Conservation (phyloP, 371 early-diverging fungal genomes). For the Mortierella sp. region DNA sequence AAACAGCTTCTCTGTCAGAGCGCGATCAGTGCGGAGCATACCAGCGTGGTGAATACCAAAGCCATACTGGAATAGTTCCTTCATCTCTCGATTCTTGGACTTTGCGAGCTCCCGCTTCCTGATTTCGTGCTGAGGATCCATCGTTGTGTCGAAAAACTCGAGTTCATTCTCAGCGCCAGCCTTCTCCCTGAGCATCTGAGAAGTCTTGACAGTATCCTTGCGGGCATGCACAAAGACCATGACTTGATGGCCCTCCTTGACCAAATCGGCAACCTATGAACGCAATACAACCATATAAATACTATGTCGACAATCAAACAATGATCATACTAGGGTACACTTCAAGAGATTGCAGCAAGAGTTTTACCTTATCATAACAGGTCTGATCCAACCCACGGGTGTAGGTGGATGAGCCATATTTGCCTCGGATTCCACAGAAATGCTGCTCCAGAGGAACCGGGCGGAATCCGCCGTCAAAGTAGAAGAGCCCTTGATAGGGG, state of each 20-base stretch:
- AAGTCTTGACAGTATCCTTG: conserved; percentile 96
- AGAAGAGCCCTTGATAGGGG: conserved; percentile 92
- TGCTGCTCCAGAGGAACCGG: conserved; percentile 97
- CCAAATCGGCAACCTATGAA: conserved; percentile 64
- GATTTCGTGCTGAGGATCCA: conserved; percentile 88
- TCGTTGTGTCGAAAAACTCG: conserved; percentile 63
- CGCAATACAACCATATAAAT: neutral
- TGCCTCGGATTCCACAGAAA: conserved; percentile 94
- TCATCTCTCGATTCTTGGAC: conserved; percentile 88
- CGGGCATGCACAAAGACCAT: conserved; percentile 99
- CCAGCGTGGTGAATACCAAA: conserved; percentile 99
- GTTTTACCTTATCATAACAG: conserved; percentile 89
- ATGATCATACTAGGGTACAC: neutral
- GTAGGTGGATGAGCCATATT: conserved; percentile 76
- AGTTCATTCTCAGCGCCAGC: conserved; percentile 73
- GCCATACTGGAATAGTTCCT: conserved; percentile 85
- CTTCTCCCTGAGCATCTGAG: conserved; percentile 84
- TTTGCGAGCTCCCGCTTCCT: conserved; percentile 84
- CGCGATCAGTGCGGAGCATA: conserved; percentile 94
- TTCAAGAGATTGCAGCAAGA: too few relatives aligned
- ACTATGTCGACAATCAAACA: neutral
- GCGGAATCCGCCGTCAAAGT: conserved; percentile 95
- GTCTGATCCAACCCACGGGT: conserved; percentile 83
- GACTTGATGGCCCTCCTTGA: conserved; percentile 93
- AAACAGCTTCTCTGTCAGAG: conserved; percentile 92